Evolutionary conservation across 208 protist species (phyloP), one percentile per base, ranked within the genome.

Genomic region (Sergeia podlipaevii): DNA sequence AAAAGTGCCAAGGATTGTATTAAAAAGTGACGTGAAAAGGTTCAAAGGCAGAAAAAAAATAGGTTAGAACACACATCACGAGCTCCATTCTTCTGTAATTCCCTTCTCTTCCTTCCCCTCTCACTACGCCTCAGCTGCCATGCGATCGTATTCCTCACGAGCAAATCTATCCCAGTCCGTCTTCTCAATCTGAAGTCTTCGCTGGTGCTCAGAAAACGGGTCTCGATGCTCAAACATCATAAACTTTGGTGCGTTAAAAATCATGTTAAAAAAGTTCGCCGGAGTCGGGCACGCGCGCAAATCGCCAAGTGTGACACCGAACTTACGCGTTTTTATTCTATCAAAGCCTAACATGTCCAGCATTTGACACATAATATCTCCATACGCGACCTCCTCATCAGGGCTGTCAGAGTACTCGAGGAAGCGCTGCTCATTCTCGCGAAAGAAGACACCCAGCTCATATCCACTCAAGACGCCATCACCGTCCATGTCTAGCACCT

Each of bases 201-300:
- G 72, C 56, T 89, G 74, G 26, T 91, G 80, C 41, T 85, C 84
- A 0, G 65, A 42, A 50, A 94, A 95, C 2, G 94, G 93, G 48
- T 98, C 96, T 18, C 88, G 74, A 28, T 90, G 77, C 70, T 98
- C 97, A 64, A 96, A 97, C 2, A 82, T 51, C 45, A 98, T 80
- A 58, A 98, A 98, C 69, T 98, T 98, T 2, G 68, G 70, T 0
- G 96, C 81, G 65, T 98, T 98, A 47, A 97, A 93, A 21, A 98
- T 74, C 62, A 97, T 85, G 70, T 98, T 97, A 68, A 98, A 98
- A 54, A 98, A 95, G 57, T 92, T 84, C 1, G 79, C 77, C 30
- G 86, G 71, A 15, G 91, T 81, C 17, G 73, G 58, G 56, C 87
- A 97, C n/a, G 65, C 65, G 18, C 91, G 94, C 30, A 98, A 68